Conservation (phyloP, 164 flowering plant genomes). For the grape (Vitis vinifera) region DNA sequence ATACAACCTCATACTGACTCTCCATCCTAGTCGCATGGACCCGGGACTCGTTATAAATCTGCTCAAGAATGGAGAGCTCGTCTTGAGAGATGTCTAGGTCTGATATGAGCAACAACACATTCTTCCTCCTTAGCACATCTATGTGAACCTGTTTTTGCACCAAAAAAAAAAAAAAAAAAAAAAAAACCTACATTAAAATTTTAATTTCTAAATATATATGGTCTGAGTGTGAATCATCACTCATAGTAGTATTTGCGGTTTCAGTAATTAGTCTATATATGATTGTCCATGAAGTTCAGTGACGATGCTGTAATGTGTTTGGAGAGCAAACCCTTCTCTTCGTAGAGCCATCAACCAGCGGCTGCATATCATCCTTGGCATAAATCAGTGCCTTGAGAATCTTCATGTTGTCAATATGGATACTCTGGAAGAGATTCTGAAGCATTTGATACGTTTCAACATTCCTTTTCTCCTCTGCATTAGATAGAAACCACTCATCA, state of each 20-base stretch:
- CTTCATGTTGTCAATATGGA: constrained; percentile 71
- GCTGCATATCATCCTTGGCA: constrained; percentile 51
- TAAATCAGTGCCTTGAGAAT: constrained; percentile 54
- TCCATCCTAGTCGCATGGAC: constrained; percentile 18
- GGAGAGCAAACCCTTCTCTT: constrained; percentile 49
- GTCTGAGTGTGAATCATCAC: not conserved
- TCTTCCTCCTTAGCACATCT: constrained; percentile 45
- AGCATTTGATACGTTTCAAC: constrained; percentile 45
- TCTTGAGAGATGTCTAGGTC: constrained; percentile 37
- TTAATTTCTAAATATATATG: not conserved
- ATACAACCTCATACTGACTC: constrained; percentile 34
- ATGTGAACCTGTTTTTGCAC: constrained; percentile 27
- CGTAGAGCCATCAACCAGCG: constrained; percentile 51
- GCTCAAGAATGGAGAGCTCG: constrained; percentile 39
- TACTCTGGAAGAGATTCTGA: constrained; percentile 36
- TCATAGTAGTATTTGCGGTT: too few relatives aligned
- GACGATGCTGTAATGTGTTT: too few relatives aligned
- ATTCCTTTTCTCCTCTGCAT: constrained; percentile 57
- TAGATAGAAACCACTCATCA: not conserved
- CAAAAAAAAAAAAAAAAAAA: too few relatives aligned
- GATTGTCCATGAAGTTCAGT: too few relatives aligned
- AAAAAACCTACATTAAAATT: too few relatives aligned
- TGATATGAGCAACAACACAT: constrained; percentile 47
- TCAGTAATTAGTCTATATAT: too few relatives aligned
- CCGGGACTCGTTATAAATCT: constrained; percentile 37